Conservation (phyloP, 2,329 filamentous ascomycete genomes). For the Fusarium bulbicola region DNA sequence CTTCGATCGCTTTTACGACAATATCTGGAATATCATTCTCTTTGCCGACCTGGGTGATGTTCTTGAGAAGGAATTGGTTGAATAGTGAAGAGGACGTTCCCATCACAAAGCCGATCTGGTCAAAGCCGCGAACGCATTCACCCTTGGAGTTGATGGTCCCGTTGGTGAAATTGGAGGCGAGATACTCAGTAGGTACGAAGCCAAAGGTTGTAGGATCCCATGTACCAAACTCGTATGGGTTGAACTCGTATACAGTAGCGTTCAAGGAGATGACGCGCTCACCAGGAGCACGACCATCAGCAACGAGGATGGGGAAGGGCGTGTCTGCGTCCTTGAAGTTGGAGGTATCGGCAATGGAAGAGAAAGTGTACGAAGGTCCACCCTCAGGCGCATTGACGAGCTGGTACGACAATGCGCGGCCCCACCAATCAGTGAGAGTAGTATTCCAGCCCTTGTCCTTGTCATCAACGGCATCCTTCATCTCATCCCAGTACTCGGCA, state of each 20-base stretch:
- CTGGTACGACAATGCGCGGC: slow-evolving; percentile 83
- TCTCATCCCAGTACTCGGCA: slow-evolving; percentile 45
- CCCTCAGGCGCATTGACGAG: slow-evolving; percentile 80
- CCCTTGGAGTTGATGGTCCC: slow-evolving; percentile 58
- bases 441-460: slow-evolving; percentile 56
- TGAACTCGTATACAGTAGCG: slow-evolving; percentile 72
- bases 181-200: slow-evolving; percentile 67
- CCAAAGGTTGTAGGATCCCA: slow-evolving; percentile 68
- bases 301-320: slow-evolving; percentile 61
- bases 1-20: slow-evolving; percentile 55
- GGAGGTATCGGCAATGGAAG: slow-evolving; percentile 65
- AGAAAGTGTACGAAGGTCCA: slow-evolving; percentile 82
- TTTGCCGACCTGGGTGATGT: slow-evolving; percentile 54
- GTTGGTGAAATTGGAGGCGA: slow-evolving; percentile 65
- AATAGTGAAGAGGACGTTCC: slow-evolving; percentile 84
- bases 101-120: slow-evolving; percentile 82
- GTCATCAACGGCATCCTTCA: slow-evolving; percentile 49
- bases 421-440: slow-evolving; percentile 90
- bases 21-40: slow-evolving; percentile 58
- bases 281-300: slow-evolving; percentile 57
- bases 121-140: slow-evolving; percentile 69
- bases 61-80: slow-evolving; percentile 70
- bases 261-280: slow-evolving; percentile 59
- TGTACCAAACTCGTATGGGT: slow-evolving; percentile 73
- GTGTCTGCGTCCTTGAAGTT: slow-evolving; percentile 53